Evolutionary conservation across 352 stramenopile species (phyloP), one percentile per base, ranked within the genome.

Genomic region (Phytophthora megakarya): DNA sequence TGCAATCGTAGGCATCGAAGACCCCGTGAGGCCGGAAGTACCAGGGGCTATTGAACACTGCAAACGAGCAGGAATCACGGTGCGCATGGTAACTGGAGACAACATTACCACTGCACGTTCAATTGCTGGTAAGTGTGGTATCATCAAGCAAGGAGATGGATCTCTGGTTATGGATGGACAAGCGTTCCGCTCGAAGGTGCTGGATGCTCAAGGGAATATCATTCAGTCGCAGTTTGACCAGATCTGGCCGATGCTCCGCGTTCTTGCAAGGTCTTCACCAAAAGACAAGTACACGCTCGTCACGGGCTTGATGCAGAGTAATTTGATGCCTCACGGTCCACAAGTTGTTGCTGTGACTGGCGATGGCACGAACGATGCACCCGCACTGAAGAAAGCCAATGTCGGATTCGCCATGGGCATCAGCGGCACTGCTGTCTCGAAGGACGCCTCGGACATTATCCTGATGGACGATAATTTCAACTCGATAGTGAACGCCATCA

Each of bases 381-480:
- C 95, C 32, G 95, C 95, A 18, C 74, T 98, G 6, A 57, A 57
- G 35, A 57, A 57, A 47, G 49, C 49, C 0, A 57, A 98, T 75
- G 94, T 98, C 21, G 94, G 95, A 37, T 87, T 98, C 55, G 90
- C 92, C 6, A 98, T 98, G 95, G 93, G 93, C 25, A 84, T 97
- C 37, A 91, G 79, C 40, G 91, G 93, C 57, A 97, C 91, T 38
- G 86, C 97, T 61, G 93, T 98, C 5, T 89, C 95, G 7, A 98
- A 98, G 70, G 92, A 98, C 48, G 93, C 95, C 12, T 97, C 87
- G 30, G 94, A 98, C 52, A 98, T 98, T 72, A 96, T 98, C 46
- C 80, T 97, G 48, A 90, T 97, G 76, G 95, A 98, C 78, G 93
- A 98, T 70, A 97, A 97, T 58, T 98, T 98, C 73, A 89, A 89